These are phyloP conservation scores for Nigrospora oryzae DNA, from an alignment of 2,329 filamentous ascomycete species.

Conservation along the genomic window DNA sequence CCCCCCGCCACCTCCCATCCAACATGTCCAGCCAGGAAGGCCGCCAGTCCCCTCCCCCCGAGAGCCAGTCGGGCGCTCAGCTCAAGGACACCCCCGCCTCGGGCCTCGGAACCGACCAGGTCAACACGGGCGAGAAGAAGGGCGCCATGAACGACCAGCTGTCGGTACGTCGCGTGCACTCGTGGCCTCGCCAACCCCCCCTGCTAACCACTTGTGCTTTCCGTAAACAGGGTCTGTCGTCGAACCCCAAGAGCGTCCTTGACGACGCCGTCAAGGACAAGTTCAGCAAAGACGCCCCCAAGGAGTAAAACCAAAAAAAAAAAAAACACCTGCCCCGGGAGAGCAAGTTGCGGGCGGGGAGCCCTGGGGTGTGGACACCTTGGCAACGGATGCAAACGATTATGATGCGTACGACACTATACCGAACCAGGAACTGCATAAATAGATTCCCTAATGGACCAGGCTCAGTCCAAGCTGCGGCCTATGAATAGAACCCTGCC, in stretches of 20 bases:
- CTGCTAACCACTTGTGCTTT: neutral
- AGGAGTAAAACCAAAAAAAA: too few species aligned
- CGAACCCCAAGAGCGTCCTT: slow-evolving; percentile 59
- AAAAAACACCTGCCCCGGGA: neutral
- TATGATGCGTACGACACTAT: neutral
- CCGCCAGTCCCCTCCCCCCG: slow-evolving; percentile 70
- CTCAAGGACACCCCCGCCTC: slow-evolving; percentile 47
- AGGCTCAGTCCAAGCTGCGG: too few species aligned
- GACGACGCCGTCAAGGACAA: slow-evolving; percentile 54
- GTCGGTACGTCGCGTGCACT: slow-evolving; percentile 26
- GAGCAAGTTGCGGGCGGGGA: neutral
- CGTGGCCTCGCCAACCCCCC: neutral
- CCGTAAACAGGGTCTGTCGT: slow-evolving; percentile 36
- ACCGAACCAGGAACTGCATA: neutral
- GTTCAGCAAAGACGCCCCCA: slow-evolving; percentile 40
- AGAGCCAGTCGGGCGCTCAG: slow-evolving; percentile 58
- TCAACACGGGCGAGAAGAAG: slow-evolving; percentile 37
- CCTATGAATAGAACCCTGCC: too few species aligned
- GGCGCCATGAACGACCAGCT: slow-evolving; percentile 43
- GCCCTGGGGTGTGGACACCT: neutral
- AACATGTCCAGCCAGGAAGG: slow-evolving; percentile 55
- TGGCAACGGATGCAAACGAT: neutral
- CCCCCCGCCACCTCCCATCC: neutral
- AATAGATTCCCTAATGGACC: neutral
- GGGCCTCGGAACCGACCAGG: slow-evolving; percentile 49